Percentiles rank a stretch among this genome's conserved stretches.
Conservation (phyloP, 371 early-diverging fungal species). For the Apophysomyces sp. region DNA sequence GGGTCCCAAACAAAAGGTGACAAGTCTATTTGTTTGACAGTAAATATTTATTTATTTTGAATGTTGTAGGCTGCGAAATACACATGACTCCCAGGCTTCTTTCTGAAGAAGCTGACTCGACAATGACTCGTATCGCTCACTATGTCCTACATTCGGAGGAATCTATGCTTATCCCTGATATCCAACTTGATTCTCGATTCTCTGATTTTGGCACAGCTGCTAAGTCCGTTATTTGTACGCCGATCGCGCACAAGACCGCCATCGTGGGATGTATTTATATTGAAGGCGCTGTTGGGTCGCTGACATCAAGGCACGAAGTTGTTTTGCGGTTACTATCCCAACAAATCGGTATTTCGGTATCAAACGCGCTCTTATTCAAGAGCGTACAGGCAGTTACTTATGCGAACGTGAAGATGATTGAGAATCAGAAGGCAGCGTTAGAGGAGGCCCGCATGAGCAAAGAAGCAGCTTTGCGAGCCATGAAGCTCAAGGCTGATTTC, state of each 20-base stretch:
- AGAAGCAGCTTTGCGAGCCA: slow-evolving; percentile 49
- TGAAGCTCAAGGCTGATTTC: slow-evolving; percentile 53
- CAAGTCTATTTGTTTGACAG: neutral
- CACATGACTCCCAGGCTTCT: slow-evolving; percentile 29
- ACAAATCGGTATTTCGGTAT: slow-evolving; percentile 61
- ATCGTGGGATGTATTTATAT: slow-evolving; percentile 63
- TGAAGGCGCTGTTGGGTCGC: slow-evolving; percentile 49
- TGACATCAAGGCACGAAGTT: slow-evolving; percentile 53
- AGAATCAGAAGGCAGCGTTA: slow-evolving; percentile 48
- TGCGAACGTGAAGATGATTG: slow-evolving; percentile 51
- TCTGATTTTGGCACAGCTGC: slow-evolving; percentile 30
- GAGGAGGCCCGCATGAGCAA: slow-evolving; percentile 52
- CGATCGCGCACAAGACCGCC: slow-evolving; percentile 54
- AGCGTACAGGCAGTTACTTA: slow-evolving; percentile 49
- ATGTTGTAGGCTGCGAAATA: slow-evolving; percentile 32
- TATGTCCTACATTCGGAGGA: slow-evolving; percentile 45
- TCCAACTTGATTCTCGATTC: slow-evolving; percentile 42
- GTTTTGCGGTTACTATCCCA: slow-evolving; percentile 54
- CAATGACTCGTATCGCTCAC: slow-evolving; percentile 37
- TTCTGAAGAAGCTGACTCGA: slow-evolving; percentile 39
- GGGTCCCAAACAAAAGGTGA: slow-evolving; percentile 36
- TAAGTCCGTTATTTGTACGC: slow-evolving; percentile 57
- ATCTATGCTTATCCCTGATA: slow-evolving; percentile 36
- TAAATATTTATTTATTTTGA: neutral
- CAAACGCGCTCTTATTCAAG: slow-evolving; percentile 57